Evolutionary conservation across 805 yeast genomes (phyloP), one percentile per base, ranked within the genome.

Genomic region (Myxozyma kluyveri): DNA sequence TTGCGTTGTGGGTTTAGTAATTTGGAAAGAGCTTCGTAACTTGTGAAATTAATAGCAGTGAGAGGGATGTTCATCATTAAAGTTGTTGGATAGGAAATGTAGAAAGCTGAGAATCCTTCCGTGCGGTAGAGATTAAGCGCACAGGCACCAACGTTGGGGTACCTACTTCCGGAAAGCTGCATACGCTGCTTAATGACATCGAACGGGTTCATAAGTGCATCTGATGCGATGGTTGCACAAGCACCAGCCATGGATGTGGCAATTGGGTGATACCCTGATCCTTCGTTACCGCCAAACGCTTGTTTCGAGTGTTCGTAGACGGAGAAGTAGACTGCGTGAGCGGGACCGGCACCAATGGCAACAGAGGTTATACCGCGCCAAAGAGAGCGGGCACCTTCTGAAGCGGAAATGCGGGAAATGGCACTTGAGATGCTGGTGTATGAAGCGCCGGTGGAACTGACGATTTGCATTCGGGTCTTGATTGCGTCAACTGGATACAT

Each of bases 401-500:
- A 75, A 14, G 95, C 78, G n/a, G 87, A 77, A 51, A 93, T 89
- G 61, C 78, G 77, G 21, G 88, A 74, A 41, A 88, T 81, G 22
- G 93, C 82, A 40, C 78, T 74, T 24, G 88, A 72, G 38, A 91
- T 77, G 27, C 75, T 73, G 9, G 65, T 49, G 61, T 70, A 69
- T 19, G 61, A 42, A 9, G 54, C 17, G 33, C 36, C 35, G 4
- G 68, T 65, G 21, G 24, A 26, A 18, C 42, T 23, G 38, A 63
- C 55, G 14, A 84, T 81, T 68, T 91, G 99, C 91, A 91, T 88
- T 65, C 99, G 76, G 4, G 98, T 93, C 73, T 91, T 91, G 61
- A 91, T 79, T n/a, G 95, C 91, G 68, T 91, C 99, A 37, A 91
- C 82, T 1, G 99, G 99, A 67, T 83, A 91, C 96, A 91, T 88